These are phyloP conservation scores for Spathaspora girioi DNA, from an alignment of 805 yeast species.

Conservation along the genomic window DNA sequence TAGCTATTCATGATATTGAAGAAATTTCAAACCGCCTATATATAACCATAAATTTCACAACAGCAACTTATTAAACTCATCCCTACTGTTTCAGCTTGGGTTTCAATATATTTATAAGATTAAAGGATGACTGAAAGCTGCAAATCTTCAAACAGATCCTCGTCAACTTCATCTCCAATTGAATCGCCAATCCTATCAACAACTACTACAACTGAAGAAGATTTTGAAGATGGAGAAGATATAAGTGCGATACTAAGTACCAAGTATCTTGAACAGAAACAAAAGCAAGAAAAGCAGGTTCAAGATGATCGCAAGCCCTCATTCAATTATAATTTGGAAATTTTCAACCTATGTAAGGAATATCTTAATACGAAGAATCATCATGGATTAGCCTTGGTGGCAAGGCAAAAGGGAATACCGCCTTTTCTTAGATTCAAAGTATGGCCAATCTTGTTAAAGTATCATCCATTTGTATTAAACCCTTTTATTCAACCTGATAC, in stretches of 20 bases:
- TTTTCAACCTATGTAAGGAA: conserved; percentile 52
- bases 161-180: conserved; percentile 1
- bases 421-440: conserved; percentile 71
- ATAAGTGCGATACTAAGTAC: not conserved
- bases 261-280: not conserved
- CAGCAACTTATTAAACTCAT: not conserved
- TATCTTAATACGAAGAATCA: conserved; percentile 60
- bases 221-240: not conserved
- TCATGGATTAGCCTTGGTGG: conserved; percentile 72
- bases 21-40: not conserved
- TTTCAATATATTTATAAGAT: not conserved
- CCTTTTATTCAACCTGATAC: conserved; percentile 70
- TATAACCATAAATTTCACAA: not conserved
- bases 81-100: not conserved
- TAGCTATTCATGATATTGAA: not conserved
- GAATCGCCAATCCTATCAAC: not conserved
- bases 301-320: conserved; percentile 12
- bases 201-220: conserved; percentile 1
- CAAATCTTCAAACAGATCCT: conserved; percentile 2
- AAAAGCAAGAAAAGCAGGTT: not conserved
- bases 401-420: conserved; percentile 83
- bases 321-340: conserved; percentile 39
- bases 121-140: conserved; percentile 2
- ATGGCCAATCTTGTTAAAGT: conserved; percentile 80
- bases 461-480: conserved; percentile 78